Conservation (phyloP, 139 green algal species). For the Spirogloea muscicola region DNA sequence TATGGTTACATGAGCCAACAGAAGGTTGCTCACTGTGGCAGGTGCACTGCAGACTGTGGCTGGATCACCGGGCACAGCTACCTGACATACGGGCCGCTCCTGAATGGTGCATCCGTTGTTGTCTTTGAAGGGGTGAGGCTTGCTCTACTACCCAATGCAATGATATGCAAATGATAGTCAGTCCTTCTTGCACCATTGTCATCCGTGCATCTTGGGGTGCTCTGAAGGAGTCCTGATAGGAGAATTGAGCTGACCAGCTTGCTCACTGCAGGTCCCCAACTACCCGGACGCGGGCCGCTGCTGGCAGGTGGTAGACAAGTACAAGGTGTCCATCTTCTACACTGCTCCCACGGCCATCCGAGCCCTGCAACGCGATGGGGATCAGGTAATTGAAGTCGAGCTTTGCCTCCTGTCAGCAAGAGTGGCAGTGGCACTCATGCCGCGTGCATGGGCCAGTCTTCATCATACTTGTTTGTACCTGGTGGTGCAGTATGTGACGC, state of each 20-base stretch:
- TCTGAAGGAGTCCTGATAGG: too few relatives aligned
- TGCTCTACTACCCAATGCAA: too few relatives aligned
- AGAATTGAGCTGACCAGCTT: too few relatives aligned
- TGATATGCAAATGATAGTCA: too few relatives aligned
- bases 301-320: conserved; percentile 70
- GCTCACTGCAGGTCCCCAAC: conserved; percentile 61
- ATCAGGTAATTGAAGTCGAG: conserved; percentile 45
- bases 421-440: not conserved
- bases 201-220: too few relatives aligned
- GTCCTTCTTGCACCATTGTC: too few relatives aligned
- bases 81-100: conserved; percentile 71
- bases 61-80: conserved; percentile 90
- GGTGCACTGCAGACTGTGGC: conserved; percentile 90
- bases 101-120: conserved; percentile 73
- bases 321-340: conserved; percentile 90
- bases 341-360: conserved; percentile 94
- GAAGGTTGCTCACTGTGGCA: not conserved
- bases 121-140: conserved; percentile 87
- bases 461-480: not conserved
- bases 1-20: not conserved
- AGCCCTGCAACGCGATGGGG: conserved; percentile 73
- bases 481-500: conserved; percentile 47
- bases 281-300: conserved; percentile 70
- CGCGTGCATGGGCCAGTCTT: too few relatives aligned
- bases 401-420: conserved; percentile 13